Evolutionary conservation across 2,329 filamentous ascomycete species (phyloP).

Genomic region (Xylaria sp.): DNA sequence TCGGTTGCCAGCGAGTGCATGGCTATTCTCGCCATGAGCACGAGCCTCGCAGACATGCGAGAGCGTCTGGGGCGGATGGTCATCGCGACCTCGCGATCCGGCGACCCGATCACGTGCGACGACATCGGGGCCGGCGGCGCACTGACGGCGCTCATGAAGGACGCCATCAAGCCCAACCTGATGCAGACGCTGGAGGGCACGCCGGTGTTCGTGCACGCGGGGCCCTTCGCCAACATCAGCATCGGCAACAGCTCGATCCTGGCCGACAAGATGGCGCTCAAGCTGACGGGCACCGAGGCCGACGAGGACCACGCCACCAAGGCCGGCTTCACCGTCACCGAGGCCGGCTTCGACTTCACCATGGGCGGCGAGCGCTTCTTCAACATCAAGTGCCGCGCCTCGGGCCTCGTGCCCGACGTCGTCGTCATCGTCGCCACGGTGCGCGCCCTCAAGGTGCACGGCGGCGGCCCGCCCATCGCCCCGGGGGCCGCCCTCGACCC

Average conservation of each 20-base stretch:
- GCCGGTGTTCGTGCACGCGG: constrained; percentile 95
- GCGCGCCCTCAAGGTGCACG: constrained; percentile 94
- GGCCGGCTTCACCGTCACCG: constrained; percentile 91
- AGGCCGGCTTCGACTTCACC: constrained; percentile 98
- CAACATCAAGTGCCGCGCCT: constrained; percentile 99
- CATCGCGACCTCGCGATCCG: constrained; percentile 80
- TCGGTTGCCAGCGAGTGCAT: constrained; percentile 98
- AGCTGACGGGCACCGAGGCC: constrained; percentile 90
- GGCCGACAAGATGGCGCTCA: constrained; percentile 92
- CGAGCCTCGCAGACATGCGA: constrained; percentile 82
- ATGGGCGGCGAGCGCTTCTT: constrained; percentile 99
- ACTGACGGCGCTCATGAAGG: constrained; percentile 91
- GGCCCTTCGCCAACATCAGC: constrained; percentile 97
- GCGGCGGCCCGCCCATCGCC: constrained; percentile 90
- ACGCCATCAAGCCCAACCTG: constrained; percentile 97
- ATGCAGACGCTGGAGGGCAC: constrained; percentile 99
- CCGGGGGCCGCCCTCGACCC: constrained; percentile 83
- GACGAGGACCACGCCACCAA: constrained; percentile 84
- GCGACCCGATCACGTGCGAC: constrained; percentile 93
- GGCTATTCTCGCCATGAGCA: constrained; percentile 95
- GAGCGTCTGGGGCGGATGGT: constrained; percentile 96
- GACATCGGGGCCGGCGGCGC: constrained; percentile 93
- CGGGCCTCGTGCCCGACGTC: constrained; percentile 87
- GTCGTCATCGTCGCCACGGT: constrained; percentile 96
- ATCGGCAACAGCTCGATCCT: constrained; percentile 96